These are phyloP conservation scores for Eimeria acervulina DNA, from an alignment of 169 alveolate species.

Conservation along the genomic window DNA sequence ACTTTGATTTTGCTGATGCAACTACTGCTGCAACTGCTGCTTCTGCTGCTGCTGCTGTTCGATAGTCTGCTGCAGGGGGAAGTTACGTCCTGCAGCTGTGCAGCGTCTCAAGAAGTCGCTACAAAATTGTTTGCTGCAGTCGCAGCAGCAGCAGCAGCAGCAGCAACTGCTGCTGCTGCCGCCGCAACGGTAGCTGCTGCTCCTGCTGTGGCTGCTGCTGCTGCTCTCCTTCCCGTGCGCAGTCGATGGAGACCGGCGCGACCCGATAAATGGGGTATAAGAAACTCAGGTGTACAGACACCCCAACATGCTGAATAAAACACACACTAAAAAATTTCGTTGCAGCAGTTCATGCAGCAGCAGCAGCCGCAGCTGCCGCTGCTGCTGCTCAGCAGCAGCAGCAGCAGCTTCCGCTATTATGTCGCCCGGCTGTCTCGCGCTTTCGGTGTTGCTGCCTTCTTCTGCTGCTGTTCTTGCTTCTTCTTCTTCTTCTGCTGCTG, in stretches of 20 bases:
- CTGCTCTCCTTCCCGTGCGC: background rate
- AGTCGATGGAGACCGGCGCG: background rate
- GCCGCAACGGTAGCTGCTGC: background rate
- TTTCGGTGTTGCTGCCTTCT: background rate
- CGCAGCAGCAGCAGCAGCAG: background rate
- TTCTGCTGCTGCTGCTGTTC: constrained; percentile 15
- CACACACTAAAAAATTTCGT: background rate
- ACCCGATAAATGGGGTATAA: background rate
- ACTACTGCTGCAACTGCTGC: background rate
- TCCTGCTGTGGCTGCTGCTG: background rate
- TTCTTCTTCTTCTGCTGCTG: background rate
- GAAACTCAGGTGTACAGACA: background rate
- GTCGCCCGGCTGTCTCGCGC: constrained; percentile 31
- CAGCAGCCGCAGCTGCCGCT: constrained; percentile 13
- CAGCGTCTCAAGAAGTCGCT: background rate
- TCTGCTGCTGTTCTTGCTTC: background rate
- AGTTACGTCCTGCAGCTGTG: background rate
- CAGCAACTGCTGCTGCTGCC: background rate
- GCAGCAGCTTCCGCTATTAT: background rate
- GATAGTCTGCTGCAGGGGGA: background rate
- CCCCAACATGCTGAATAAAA: background rate
- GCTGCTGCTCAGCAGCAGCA: background rate
- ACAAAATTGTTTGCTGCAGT: background rate
- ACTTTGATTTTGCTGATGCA: background rate
- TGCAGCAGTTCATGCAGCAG: background rate